A percentile compares a stretch with the other conserved stretches of the same genome.
These are phyloP conservation scores for Hemisphaericaspora xylanilytica DNA, from an alignment of 1,139 yeast genomes.

Conservation along the genomic window DNA sequence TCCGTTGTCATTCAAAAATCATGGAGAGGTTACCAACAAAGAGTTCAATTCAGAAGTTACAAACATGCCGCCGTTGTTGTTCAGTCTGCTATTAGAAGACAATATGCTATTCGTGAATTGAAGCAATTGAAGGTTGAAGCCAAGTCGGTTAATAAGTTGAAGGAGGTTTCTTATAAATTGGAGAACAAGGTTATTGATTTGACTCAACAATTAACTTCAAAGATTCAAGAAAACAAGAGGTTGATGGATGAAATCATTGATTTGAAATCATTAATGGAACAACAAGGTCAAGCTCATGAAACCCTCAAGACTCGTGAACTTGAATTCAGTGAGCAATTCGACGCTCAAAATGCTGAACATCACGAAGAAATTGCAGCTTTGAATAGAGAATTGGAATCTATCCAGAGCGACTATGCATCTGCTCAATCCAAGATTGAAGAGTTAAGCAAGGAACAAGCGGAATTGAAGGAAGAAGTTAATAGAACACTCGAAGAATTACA, in stretches of 20 bases:
- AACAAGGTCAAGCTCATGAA: constrained; percentile 57
- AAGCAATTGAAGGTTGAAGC: constrained; percentile 73
- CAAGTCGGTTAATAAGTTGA: constrained; percentile 82
- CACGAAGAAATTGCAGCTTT: constrained; percentile 49
- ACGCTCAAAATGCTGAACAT: constrained; percentile 47
- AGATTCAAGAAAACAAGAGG: constrained; percentile 76
- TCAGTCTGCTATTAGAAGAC: constrained; percentile 79
- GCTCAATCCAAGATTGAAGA: constrained; percentile 65
- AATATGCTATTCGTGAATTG: constrained; percentile 66
- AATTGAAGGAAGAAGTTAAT: constrained; percentile 61
- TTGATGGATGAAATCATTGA: constrained; percentile 60
- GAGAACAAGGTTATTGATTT: constrained; percentile 96
- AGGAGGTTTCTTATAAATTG: constrained; percentile 87
- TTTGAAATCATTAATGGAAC: constrained; percentile 55
- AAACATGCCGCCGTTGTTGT: constrained; percentile 60
- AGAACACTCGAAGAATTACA: constrained; percentile 62
- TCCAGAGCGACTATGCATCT: constrained; percentile 58
- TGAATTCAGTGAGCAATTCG: constrained; percentile 50
- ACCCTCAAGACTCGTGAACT: constrained; percentile 53
- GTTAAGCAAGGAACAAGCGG: constrained; percentile 62
- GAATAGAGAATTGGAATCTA: constrained; percentile 54
- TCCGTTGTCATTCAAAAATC: constrained; percentile 70
- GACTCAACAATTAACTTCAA: constrained; percentile 76
- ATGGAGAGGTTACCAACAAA: constrained; percentile 57
- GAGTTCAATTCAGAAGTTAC: constrained; percentile 41